These are phyloP conservation scores for Camellia granthamiana DNA, from an alignment of 148 eudicot genomes.

Conservation along the genomic window DNA sequence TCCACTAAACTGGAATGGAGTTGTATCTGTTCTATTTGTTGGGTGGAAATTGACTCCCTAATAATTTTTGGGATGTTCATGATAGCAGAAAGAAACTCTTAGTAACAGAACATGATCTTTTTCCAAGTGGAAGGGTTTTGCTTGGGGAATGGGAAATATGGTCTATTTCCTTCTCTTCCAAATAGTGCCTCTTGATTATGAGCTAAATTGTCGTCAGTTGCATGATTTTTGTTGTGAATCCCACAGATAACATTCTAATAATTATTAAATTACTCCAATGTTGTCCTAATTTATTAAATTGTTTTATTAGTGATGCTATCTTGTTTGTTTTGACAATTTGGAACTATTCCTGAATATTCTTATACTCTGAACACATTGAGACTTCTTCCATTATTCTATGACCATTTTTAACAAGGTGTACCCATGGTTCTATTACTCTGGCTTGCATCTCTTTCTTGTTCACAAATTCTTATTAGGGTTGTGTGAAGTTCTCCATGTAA, in stretches of 20 bases:
- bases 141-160: neutral
- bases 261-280: neutral
- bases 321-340: neutral
- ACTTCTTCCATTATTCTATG: neutral
- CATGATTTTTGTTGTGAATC: neutral
- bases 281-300: no score
- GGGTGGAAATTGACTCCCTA: no score
- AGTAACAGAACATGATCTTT: no score
- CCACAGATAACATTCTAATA: neutral
- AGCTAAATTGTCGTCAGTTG: no score
- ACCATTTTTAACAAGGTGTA: no score
- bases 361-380: neutral
- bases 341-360: neutral
- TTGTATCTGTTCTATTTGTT: no score
- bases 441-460: neutral
- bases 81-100: no score
- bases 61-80: no score
- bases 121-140: no score
- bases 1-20: no score
- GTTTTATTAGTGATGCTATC: neutral
- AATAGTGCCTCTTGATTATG: no score
- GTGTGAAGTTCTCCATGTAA: neutral
- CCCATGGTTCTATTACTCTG: neutral
- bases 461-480: neutral
- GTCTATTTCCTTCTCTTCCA: no score